Conservation (phyloP, 805 yeast genomes). For the Clavispora phyllophila region DNA sequence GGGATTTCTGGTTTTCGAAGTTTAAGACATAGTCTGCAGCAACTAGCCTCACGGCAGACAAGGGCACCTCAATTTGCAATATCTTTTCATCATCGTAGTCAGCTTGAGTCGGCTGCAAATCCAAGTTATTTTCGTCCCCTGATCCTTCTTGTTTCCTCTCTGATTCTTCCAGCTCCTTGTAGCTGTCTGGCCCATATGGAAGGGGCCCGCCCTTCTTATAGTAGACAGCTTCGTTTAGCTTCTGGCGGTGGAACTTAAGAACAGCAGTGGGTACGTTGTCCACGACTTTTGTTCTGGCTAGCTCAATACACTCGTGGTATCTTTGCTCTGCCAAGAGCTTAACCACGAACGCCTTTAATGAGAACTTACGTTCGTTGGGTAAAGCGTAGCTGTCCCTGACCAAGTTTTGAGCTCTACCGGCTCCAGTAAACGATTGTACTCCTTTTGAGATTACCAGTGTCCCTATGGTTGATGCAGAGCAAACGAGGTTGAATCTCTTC, state of each 20-base stretch:
- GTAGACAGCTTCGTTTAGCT: constrained; percentile 13
- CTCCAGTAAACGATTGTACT: neutral
- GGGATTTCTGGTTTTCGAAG: constrained; percentile 5
- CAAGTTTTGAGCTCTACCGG: neutral
- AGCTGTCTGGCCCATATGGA: neutral
- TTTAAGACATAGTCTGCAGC: constrained; percentile 11
- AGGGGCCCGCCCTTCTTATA: neutral
- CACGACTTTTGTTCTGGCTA: constrained; percentile 9
- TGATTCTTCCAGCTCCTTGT: neutral
- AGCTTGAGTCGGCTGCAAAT: neutral
- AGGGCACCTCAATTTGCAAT: constrained; percentile 12
- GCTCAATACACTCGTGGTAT: constrained; percentile 6
- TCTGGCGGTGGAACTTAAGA: constrained; percentile 10
- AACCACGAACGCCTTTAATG: constrained; percentile 11
- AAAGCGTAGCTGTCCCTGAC: constrained; percentile 4
- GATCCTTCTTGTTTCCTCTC: neutral
- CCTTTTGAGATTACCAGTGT: constrained; percentile 6
- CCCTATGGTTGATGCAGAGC: constrained; percentile 7
- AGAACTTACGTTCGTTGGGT: constrained; percentile 13
- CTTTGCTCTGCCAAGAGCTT: constrained; percentile 9
- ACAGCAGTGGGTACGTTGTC: constrained; percentile 10
- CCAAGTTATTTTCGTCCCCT: neutral
- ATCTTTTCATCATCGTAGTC: neutral
- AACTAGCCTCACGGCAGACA: constrained; percentile 12
- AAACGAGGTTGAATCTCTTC: constrained; percentile 6